These are phyloP conservation scores for Fusarium sororula DNA, from an alignment of 2,329 filamentous ascomycete species.

Conservation along the genomic window DNA sequence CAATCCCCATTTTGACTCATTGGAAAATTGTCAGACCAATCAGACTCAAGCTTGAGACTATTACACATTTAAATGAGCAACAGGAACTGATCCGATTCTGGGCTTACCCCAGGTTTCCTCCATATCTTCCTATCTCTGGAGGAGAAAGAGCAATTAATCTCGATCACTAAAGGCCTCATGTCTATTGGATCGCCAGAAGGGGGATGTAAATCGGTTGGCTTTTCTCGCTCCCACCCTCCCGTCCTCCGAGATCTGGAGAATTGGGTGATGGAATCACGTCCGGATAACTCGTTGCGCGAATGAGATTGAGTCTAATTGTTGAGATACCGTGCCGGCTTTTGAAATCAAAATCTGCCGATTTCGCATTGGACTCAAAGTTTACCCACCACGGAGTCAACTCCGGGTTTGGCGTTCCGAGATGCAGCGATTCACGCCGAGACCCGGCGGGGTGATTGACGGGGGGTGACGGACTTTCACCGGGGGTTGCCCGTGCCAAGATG, in stretches of 20 bases:
- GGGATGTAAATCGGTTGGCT: constrained; percentile 17
- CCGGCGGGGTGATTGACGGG: constrained; percentile 22
- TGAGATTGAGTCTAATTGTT: constrained; percentile 29
- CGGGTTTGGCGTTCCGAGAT: constrained; percentile 17
- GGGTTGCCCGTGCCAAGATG: constrained; percentile 25
- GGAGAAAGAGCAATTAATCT: constrained; percentile 28
- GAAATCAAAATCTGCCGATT: constrained; percentile 32
- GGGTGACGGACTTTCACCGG: constrained; percentile 28
- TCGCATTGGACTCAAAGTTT: constrained; percentile 26
- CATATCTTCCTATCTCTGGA: constrained; percentile 38
- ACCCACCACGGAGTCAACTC: constrained; percentile 12
- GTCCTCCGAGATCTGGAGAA: constrained; percentile 22
- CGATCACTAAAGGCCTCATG: constrained; percentile 38
- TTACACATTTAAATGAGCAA: constrained; percentile 41
- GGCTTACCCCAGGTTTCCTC: constrained; percentile 40
- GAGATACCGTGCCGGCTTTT: constrained; percentile 21
- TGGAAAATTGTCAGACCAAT: constrained; percentile 16
- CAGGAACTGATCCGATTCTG: constrained; percentile 24
- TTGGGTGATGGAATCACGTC: constrained; percentile 41
- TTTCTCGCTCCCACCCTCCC: constrained; percentile 17
- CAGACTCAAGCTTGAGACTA: constrained; percentile 1
- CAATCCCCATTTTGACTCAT: constrained; percentile 30
- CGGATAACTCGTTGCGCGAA: constrained; percentile 32
- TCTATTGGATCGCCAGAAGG: constrained; percentile 36
- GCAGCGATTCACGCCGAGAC: constrained; percentile 30